phyloP scores from a whole-genome alignment of 768 basidiomycete species.

The Boletus rubescentipes region DNA sequence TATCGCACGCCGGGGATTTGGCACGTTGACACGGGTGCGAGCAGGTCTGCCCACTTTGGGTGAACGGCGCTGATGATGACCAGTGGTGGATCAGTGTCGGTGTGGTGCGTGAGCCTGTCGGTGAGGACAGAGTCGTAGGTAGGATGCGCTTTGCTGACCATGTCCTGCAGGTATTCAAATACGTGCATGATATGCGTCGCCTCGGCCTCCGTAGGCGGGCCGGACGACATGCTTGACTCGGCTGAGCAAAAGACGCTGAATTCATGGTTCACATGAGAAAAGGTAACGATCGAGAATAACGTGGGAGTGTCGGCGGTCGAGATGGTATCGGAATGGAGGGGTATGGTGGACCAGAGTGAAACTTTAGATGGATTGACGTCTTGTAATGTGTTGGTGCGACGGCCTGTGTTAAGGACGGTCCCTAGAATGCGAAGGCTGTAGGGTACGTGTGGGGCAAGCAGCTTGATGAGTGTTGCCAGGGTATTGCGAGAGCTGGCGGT shows the following conservation, averaged over 20 bases:
- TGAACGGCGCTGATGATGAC: constrained; percentile 6
- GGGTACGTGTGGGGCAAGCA: constrained; percentile 16
- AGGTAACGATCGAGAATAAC: constrained; percentile 22
- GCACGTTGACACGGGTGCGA: constrained; percentile 6
- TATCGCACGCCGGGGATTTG: constrained; percentile 7
- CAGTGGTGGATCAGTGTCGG: constrained; percentile 10
- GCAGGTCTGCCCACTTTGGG: constrained; percentile 9
- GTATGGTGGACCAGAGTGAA: constrained; percentile 21
- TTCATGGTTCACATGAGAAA: constrained; percentile 11
- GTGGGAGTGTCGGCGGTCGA: neutral
- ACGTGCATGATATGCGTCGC: constrained; percentile 16
- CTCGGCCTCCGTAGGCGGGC: constrained; percentile 5
- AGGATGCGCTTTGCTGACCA: constrained; percentile 2
- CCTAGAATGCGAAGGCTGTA: constrained; percentile 18
- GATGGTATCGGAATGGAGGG: neutral
- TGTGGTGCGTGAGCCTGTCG: neutral
- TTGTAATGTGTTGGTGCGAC: constrained; percentile 11
- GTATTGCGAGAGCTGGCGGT: neutral
- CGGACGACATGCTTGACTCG: neutral
- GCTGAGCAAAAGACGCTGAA: constrained; percentile 21
- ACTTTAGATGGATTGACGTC: constrained; percentile 16
- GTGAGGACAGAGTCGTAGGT: constrained; percentile 6
- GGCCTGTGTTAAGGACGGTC: constrained; percentile 16
- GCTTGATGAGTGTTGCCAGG: constrained; percentile 4
- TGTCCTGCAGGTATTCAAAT: constrained; percentile 8